phyloP scores from a whole-genome alignment of 2,329 filamentous ascomycete species.

The Thelonectria discophora region DNA sequence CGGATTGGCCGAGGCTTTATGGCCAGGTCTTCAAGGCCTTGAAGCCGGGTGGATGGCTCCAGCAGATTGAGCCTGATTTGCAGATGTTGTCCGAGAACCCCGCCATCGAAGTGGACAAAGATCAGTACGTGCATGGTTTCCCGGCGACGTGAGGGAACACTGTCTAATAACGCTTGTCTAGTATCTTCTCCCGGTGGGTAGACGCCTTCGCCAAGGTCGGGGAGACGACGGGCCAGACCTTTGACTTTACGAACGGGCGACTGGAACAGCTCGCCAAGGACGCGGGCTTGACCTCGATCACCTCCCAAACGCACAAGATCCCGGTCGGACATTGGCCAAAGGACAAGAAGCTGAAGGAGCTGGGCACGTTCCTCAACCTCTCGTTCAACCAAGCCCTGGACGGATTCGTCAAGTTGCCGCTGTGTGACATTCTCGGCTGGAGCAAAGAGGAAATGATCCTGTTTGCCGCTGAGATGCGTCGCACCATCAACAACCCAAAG shows the following conservation, averaged over 20 bases:
- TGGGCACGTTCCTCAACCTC: constrained; percentile 34
- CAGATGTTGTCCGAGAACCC: constrained; percentile 33
- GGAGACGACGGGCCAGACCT: constrained; percentile 26
- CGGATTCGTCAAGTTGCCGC: constrained; percentile 36
- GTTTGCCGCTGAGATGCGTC: constrained; percentile 36
- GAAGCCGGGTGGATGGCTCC: constrained; percentile 40
- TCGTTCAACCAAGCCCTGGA: constrained; percentile 38
- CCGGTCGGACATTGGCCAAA: constrained; percentile 35
- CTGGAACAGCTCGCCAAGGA: constrained; percentile 29
- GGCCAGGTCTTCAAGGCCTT: constrained; percentile 29
- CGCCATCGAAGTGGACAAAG: constrained; percentile 9
- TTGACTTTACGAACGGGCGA: constrained; percentile 33
- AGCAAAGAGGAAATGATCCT: constrained; percentile 35
- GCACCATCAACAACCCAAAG: constrained; percentile 25
- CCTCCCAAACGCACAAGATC: constrained; percentile 26
- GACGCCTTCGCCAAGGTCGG: constrained; percentile 29
- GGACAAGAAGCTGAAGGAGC: constrained; percentile 36
- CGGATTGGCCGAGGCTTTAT: constrained; percentile 42
- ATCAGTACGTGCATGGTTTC: constrained; percentile 19
- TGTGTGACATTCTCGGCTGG: constrained; percentile 36
- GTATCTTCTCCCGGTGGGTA: constrained; percentile 34
- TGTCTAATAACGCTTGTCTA: background rate
- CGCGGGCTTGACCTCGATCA: constrained; percentile 22
- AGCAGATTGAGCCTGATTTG: constrained; percentile 39
- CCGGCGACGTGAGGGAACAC: background rate